Evolutionary conservation across 371 early-diverging fungal genomes (phyloP), one percentile per base, ranked within the genome.

Genomic region (Mucor racemosus): DNA sequence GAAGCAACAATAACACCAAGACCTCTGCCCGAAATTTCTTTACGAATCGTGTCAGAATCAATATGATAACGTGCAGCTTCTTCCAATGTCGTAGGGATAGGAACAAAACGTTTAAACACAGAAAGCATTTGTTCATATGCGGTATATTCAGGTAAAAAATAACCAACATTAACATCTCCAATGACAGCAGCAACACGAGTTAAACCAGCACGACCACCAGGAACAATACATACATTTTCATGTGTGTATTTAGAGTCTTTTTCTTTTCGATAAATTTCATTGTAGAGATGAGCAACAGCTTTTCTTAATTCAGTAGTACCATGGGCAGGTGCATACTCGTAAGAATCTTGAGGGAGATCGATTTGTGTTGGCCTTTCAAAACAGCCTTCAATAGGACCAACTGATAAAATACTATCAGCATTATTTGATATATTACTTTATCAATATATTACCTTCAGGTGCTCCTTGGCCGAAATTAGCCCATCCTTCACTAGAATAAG

Each of bases 381-480:
- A 42, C 80, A 79, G 4, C 80, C 80, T 1, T 77, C 77, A 60
- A 79, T 75, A 48, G 71, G 74, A 1, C 77, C 80, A 15, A 79
- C 80, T 78, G 17, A 39, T 11, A 9, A 11, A 38, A 44, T 44
- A 10, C 26, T 50, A 21, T 50, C 21, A 50, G 50, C 7, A 7
- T 19, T 19, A 6, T 19, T n/a, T 5, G 21, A 21, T 19, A 8
- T 7, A 21, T 7, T 9, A 0, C 8, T 13, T 10, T 50, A 10
- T 8, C 21, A 14, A 14, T 11, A 17, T 13, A 21, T 75, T 79
- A 71, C 80, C 82, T 74, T 85, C 85, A 11, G 85, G 85, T 0
- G 85, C 83, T 33, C 85, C 85, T 72, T 83, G 83, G 4, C 85
- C 85, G 62, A 85, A 85, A 46, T 85, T 85, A 10, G 81, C 66